phyloP scores from a whole-genome alignment of 2,329 filamentous ascomycete genomes.

The Sporothrix humicola region DNA sequence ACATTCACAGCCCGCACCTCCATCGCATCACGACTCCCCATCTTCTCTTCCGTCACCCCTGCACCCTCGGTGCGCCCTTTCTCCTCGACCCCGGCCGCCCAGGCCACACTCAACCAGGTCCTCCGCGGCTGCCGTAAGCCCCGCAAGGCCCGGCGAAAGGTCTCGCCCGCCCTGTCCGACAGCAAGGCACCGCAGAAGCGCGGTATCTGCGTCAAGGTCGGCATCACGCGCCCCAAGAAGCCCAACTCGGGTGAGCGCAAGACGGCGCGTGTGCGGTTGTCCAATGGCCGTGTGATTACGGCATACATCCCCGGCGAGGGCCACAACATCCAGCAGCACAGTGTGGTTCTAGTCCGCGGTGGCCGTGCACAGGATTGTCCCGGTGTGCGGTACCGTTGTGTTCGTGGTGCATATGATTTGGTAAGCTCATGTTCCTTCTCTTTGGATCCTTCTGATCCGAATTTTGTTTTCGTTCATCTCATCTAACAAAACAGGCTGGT shows the following conservation, averaged over 20 bases:
- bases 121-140: slow-evolving; percentile 76
- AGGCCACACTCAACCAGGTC: slow-evolving; percentile 75
- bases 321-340: slow-evolving; percentile 99
- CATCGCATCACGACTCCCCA: slow-evolving; percentile 35
- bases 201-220: slow-evolving; percentile 94
- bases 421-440: slow-evolving; percentile 58
- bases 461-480: neutral
- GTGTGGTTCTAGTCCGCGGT: slow-evolving; percentile 92
- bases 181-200: slow-evolving; percentile 80
- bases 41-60: slow-evolving; percentile 42
- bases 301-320: slow-evolving; percentile 97
- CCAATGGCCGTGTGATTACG: slow-evolving; percentile 83
- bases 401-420: slow-evolving; percentile 90
- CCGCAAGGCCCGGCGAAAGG: slow-evolving; percentile 81
- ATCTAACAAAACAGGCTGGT: slow-evolving; percentile 68
- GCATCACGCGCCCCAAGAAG: slow-evolving; percentile 95
- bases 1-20: slow-evolving; percentile 35
- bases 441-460: neutral
- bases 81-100: slow-evolving; percentile 53
- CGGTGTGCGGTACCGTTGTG: slow-evolving; percentile 94
- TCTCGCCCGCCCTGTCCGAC: slow-evolving; percentile 80
- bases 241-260: slow-evolving; percentile 98
- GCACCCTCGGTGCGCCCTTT: slow-evolving; percentile 43
- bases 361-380: slow-evolving; percentile 96
- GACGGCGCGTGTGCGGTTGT: slow-evolving; percentile 88